Evolutionary conservation across 2,329 filamentous ascomycete species (phyloP), one percentile per base, ranked within the genome.

Genomic region (Pseudogymnoascus sp.): DNA sequence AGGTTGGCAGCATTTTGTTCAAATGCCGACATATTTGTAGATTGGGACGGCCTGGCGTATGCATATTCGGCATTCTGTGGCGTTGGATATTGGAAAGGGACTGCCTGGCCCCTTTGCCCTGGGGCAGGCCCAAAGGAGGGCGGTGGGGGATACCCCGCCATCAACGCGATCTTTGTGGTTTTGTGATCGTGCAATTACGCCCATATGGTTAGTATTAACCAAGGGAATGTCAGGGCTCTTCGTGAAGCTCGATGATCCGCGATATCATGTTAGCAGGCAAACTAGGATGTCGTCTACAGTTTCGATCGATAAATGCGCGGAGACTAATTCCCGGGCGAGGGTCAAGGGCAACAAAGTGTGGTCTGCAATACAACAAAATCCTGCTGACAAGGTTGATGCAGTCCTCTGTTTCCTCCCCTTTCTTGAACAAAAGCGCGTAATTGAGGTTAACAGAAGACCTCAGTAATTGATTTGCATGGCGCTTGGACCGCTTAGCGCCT

Each of bases 91-190:
- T 54, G 47, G 28, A 54, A 54, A 54, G 47, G 28, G 33, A 33
- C 47, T 20, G 47, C 28, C 25, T 54, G 47, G 28, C 47, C 25
- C 25, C 43, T 54, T 16, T 37, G 57, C 57, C 35, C 35, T 16
- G 47, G 70, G 39, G 59, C 63, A 38, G 65, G 72, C 63, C 75
- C 75, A 66, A 77, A 79, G 14, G 76, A 70, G 38, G 77, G 75
- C 47, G 74, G 74, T 63, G 72, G 70, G 61, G 76, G 76, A 70
- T 81, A 78, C 63, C 78, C 74, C 58, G 78, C 77, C 79, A 81
- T 81, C 58, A 60, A 70, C 61, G 62, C 36, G 65, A 57, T 54
- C 33, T 33, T 33, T 20, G 47, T 54, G 28, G 47, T 54, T n/a
- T 54, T 54, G 16, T 9, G 47, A 9, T 54, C 28, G n/a, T 33